Evolutionary conservation across 169 alveolate genomes (phyloP).

Genomic region (Eimeria sp.): DNA sequence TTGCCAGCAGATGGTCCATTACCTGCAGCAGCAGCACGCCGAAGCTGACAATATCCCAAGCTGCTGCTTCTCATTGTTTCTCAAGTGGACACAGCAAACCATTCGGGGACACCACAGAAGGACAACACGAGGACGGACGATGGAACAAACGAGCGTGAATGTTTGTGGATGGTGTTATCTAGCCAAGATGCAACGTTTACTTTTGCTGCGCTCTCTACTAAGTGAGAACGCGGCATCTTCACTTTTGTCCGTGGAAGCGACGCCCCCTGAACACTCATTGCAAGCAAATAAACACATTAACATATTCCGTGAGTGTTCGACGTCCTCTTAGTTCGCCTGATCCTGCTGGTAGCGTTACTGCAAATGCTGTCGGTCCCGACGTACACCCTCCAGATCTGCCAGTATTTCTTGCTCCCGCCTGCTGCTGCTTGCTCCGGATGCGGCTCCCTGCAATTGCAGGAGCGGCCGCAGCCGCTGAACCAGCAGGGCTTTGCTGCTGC

Average conservation of each 20-base stretch:
- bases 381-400: constrained; percentile 76
- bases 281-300: no score
- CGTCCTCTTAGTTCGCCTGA: not conserved
- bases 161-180: not conserved
- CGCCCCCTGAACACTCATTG: constrained; percentile 5
- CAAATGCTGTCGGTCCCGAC: not conserved
- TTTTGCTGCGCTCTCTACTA: constrained; percentile 81
- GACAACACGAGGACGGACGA: not conserved
- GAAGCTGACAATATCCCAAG: not conserved
- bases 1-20: constrained; percentile 79
- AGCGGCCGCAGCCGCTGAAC: constrained; percentile 60
- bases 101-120: not conserved
- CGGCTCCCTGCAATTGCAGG: constrained; percentile 59
- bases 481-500: constrained; percentile 48
- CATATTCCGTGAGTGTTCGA: not conserved
- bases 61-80: not conserved
- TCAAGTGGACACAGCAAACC: not conserved
- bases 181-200: not conserved
- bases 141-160: not conserved
- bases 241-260: constrained; percentile 79
- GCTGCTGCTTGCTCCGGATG: constrained; percentile 74
- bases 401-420: constrained; percentile 63
- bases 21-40: constrained; percentile 52
- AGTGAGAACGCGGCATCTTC: constrained; percentile 64
- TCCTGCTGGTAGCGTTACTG: not conserved